Percentiles rank a stretch among this genome's conserved stretches.
These are phyloP conservation scores for Penicillium cosmopolitanum DNA, from an alignment of 495 filamentous ascomycete genomes.

Conservation along the genomic window DNA sequence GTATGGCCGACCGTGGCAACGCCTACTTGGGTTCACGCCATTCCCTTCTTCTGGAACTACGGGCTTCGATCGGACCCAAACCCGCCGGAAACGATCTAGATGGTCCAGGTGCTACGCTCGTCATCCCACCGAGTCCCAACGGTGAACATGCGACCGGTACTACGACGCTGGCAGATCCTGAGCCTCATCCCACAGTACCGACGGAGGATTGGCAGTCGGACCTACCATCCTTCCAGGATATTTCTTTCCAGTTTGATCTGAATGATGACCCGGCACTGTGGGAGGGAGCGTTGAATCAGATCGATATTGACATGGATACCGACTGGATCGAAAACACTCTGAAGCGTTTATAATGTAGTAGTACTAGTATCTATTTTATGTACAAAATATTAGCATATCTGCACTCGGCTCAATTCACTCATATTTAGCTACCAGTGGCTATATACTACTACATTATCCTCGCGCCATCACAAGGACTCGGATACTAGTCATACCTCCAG, in stretches of 20 bases:
- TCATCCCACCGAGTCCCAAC: conserved; percentile 20
- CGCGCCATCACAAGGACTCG: no score
- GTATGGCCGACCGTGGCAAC: conserved; percentile 54
- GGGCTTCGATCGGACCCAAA: conserved; percentile 33
- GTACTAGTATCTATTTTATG: not conserved
- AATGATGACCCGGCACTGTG: conserved; percentile 43
- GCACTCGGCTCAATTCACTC: no score
- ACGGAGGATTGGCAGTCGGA: conserved; percentile 28
- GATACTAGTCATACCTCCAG: no score
- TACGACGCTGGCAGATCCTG: conserved; percentile 5
- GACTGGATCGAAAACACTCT: conserved; percentile 46
- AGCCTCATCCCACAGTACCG: not conserved
- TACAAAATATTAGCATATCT: no score
- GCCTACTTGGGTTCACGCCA: conserved; percentile 47
- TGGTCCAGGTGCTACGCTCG: not conserved
- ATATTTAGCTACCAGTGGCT: no score
- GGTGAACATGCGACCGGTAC: conserved; percentile 21
- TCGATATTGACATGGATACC: conserved; percentile 47
- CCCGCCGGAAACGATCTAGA: not conserved
- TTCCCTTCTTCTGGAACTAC: conserved; percentile 41
- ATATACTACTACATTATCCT: no score
- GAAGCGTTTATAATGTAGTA: conserved; percentile 13
- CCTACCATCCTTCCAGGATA: conserved; percentile 35
- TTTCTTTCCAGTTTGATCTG: conserved; percentile 41
- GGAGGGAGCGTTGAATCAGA: conserved; percentile 42